phyloP scores from a whole-genome alignment of 2,329 filamentous ascomycete genomes.

The Aspergillus versicolor region DNA sequence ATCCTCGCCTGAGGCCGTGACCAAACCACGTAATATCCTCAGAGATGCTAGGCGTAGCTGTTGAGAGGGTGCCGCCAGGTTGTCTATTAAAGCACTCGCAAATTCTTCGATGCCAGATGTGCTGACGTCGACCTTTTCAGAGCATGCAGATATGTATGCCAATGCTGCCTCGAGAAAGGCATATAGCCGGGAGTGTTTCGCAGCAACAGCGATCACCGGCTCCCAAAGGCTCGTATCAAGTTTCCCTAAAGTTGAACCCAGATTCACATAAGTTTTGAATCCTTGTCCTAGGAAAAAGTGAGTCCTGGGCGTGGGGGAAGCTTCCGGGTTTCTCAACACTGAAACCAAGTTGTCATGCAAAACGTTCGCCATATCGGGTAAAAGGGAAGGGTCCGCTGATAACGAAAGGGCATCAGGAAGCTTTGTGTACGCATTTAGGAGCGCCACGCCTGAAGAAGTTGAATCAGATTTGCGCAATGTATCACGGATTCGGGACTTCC shows the following conservation, averaged over 20 bases:
- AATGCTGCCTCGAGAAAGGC: conserved; percentile 66
- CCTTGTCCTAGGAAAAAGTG: conserved; percentile 73
- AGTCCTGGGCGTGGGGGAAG: conserved; percentile 61
- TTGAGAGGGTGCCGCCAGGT: conserved; percentile 74
- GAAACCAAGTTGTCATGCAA: conserved; percentile 66
- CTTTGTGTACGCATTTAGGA: conserved; percentile 66
- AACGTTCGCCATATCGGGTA: conserved; percentile 64
- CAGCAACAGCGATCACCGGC: conserved; percentile 64
- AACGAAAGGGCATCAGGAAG: conserved; percentile 62
- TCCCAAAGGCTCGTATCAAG: conserved; percentile 64
- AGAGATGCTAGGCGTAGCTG: conserved; percentile 71
- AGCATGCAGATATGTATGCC: conserved; percentile 44
- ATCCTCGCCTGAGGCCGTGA: conserved; percentile 48
- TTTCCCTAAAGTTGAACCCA: conserved; percentile 59
- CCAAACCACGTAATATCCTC: conserved; percentile 64
- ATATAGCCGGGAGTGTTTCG: conserved; percentile 63
- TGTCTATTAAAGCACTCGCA: conserved; percentile 65
- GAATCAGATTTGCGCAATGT: conserved; percentile 56
- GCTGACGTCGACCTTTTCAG: conserved; percentile 35
- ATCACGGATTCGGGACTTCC: conserved; percentile 71
- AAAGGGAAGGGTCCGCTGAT: conserved; percentile 60
- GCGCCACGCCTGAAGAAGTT: conserved; percentile 61
- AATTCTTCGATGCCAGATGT: conserved; percentile 62
- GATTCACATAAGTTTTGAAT: conserved; percentile 69
- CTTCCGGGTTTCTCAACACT: conserved; percentile 61